These are phyloP conservation scores for Penicillium sp. DNA, from an alignment of 2,329 filamentous ascomycete genomes.

Conservation along the genomic window DNA sequence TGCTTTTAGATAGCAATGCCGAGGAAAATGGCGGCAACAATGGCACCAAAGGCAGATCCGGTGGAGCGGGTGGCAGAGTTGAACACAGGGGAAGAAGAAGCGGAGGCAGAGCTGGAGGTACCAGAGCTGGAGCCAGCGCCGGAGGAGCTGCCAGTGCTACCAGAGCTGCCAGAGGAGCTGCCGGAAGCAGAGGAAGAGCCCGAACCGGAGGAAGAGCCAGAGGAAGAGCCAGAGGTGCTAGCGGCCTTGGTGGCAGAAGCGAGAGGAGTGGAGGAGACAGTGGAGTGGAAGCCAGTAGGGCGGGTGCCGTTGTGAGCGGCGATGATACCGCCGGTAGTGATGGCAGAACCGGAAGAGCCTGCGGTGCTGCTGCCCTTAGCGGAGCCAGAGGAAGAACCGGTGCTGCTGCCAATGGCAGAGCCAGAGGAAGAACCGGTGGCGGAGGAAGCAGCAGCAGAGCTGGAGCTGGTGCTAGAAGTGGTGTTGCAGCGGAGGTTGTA, in stretches of 20 bases:
- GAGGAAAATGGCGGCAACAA: slow-evolving; percentile 18
- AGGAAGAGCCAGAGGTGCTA: not conserved
- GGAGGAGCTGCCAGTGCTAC: slow-evolving; percentile 3
- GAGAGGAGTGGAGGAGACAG: slow-evolving; percentile 15
- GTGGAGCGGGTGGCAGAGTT: slow-evolving; percentile 4
- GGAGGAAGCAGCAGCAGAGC: slow-evolving; percentile 22
- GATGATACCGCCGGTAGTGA: slow-evolving; percentile 34
- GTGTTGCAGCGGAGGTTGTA: slow-evolving; percentile 37
- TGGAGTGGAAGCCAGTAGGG: slow-evolving; percentile 15
- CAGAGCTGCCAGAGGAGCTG: too few relatives aligned
- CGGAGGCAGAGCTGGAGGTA: slow-evolving; percentile 4
- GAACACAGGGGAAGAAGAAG: not conserved
- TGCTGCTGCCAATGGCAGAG: slow-evolving; percentile 13
- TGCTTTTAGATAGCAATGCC: slow-evolving; percentile 22
- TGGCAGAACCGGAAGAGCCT: slow-evolving; percentile 39
- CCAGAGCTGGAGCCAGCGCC: slow-evolving; percentile 2
- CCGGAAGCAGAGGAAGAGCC: too few relatives aligned
- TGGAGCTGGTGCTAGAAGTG: slow-evolving; percentile 17
- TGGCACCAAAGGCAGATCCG: slow-evolving; percentile 19
- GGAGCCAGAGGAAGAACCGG: too few relatives aligned
- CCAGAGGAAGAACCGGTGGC: not conserved
- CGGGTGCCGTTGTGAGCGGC: slow-evolving; percentile 38
- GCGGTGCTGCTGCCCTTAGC: too few relatives aligned
- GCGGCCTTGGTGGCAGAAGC: not conserved
- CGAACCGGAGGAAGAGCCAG: too few relatives aligned